Evolutionary conservation across 2,329 filamentous ascomycete species (phyloP).

Genomic region (Incumbomyces lentus): DNA sequence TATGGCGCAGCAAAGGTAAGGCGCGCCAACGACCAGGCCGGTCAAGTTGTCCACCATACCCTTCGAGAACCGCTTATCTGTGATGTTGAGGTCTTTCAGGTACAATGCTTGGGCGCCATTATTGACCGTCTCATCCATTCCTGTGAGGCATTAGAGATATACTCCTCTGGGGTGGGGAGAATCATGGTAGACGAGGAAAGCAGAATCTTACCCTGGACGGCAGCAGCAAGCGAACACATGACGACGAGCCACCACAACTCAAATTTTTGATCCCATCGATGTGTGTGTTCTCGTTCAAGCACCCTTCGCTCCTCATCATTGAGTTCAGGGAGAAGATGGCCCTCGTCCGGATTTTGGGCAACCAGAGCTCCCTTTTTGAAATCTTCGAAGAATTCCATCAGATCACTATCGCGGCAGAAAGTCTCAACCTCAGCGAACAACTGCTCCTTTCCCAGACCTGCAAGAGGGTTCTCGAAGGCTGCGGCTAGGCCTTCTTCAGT

Average conservation of each 20-base stretch:
- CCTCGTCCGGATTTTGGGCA: constrained; percentile 36
- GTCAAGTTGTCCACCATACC: constrained; percentile 29
- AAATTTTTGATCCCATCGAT: constrained; percentile 29
- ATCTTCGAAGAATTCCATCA: constrained; percentile 38
- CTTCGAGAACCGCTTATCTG: constrained; percentile 18
- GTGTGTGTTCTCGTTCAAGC: constrained; percentile 25
- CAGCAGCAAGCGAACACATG: constrained; percentile 33
- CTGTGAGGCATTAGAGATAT: constrained; percentile 22
- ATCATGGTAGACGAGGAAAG: no score
- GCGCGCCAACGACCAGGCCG: constrained; percentile 34
- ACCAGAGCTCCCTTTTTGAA: constrained; percentile 44
- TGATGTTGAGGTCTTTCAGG: constrained; percentile 27
- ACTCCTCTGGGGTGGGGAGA: constrained; percentile 24
- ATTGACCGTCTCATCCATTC: constrained; percentile 35
- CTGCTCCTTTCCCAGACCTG: constrained; percentile 41
- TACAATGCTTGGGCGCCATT: constrained; percentile 37
- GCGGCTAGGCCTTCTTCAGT: constrained; percentile 24
- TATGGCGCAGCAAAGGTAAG: constrained; percentile 56
- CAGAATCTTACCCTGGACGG: constrained; percentile 24
- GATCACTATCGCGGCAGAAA: constrained; percentile 42
- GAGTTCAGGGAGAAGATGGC: constrained; percentile 16
- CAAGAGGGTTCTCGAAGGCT: constrained; percentile 45
- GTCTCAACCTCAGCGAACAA: constrained; percentile 45
- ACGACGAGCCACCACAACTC: constrained; percentile 30
- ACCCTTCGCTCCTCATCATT: constrained; percentile 26